phyloP scores from a whole-genome alignment of 1,284 basidiomycete genomes.

The Phylloboletellus chloephorus region DNA sequence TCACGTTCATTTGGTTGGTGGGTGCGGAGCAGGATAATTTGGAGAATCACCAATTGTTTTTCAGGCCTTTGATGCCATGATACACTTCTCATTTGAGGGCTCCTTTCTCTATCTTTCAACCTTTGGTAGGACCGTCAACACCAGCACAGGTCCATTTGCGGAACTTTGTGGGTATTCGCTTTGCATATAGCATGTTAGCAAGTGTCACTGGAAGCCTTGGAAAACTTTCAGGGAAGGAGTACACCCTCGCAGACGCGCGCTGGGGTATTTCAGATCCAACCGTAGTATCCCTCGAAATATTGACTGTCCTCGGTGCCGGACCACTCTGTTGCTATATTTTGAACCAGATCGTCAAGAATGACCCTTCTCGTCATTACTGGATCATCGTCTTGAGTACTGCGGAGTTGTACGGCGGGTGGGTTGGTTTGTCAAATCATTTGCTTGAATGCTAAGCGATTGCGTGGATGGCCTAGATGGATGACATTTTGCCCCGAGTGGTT shows the following conservation, averaged over 20 bases:
- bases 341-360: constrained; percentile 54
- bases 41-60: constrained; percentile 1
- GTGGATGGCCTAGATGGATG: constrained; percentile 55
- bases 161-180: constrained; percentile 56
- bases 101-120: constrained; percentile 72
- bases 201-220: background rate
- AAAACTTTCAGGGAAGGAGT: constrained; percentile 48
- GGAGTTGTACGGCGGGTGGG: constrained; percentile 72
- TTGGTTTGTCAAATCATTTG: constrained; percentile 4
- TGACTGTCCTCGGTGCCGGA: constrained; percentile 75
- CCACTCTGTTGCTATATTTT: constrained; percentile 68
- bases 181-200: background rate
- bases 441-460: background rate
- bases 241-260: constrained; percentile 71
- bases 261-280: constrained; percentile 77
- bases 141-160: constrained; percentile 65
- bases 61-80: constrained; percentile 71
- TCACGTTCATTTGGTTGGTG: constrained; percentile 72
- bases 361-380: constrained; percentile 75
- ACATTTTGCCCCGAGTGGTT: constrained; percentile 84
- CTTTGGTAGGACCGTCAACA: constrained; percentile 68
- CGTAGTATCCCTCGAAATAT: constrained; percentile 73
- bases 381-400: constrained; percentile 69
- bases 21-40: constrained; percentile 13
- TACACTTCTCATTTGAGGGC: constrained; percentile 75